Percentiles rank a stretch among this genome's conserved stretches.
Conservation (phyloP, 75 land plant genomes). For the Selaginella tamariscina region DNA sequence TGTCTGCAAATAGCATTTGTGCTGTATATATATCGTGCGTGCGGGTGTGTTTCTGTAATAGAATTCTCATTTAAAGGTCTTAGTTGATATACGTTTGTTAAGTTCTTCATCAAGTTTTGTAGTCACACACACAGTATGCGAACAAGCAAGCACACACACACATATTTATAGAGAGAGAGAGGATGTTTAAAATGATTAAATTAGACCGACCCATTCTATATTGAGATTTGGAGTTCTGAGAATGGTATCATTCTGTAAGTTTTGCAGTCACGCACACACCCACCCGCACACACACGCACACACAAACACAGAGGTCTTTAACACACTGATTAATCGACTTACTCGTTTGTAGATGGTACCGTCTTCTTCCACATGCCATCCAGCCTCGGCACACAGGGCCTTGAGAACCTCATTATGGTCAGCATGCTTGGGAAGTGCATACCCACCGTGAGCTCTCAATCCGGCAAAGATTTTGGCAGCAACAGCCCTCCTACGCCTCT, state of each 20-base stretch:
- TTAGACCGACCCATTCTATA: not conserved
- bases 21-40: no score
- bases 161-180: not conserved
- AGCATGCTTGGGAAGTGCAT: constrained; percentile 8
- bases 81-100: no score
- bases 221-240: not conserved
- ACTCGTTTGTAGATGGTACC: constrained; percentile 35
- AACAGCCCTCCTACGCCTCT: not conserved
- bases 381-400: constrained; percentile 7
- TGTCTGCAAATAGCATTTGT: no score
- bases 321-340: constrained; percentile 1
- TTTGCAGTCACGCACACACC: not conserved
- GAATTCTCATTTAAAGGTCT: no score
- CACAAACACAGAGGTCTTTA: constrained; percentile 9
- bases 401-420: constrained; percentile 13
- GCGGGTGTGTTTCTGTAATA: no score
- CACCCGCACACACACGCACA: not conserved
- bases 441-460: constrained; percentile 6
- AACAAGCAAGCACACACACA: no score
- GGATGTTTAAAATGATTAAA: not conserved
- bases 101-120: no score
- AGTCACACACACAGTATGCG: no score
- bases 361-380: constrained; percentile 11
- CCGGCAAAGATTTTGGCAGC: constrained; percentile 12
- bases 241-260: not conserved